Base-by-base conservation (phyloP, 192 early-diverging fungal species). In the Globomyces pollinis-pini region DNA sequence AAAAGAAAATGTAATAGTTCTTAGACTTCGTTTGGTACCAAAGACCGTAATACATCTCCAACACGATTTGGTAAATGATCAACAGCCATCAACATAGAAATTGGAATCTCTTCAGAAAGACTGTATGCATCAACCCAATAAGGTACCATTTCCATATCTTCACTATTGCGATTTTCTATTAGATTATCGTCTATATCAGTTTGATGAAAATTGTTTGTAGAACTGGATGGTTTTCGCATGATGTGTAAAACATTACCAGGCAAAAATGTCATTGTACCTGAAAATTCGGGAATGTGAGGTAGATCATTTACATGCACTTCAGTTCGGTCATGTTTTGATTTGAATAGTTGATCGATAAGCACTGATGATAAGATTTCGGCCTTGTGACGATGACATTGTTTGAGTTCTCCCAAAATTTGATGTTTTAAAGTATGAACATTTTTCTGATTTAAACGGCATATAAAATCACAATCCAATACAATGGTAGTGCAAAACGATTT, bases 41-140 rank as follows among this genome's bases (percentile, higher is more conserved):
- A 13, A 23, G 50, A 52, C 26, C 50, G 30, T n/a, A 77, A 50
- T 1, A 74, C 66, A 31, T 50, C 50, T 21, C 52, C 57, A 35
- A 78, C 26, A 24, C 62, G 31, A 49, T 73, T 59, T 24, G 71
- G 77, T 45, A 79, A 59, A 58, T 79, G 77, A 43, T 79, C 77
- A n/a, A 41, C 28, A 8, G 42, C 68, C 73, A 73, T 75, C 13
- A 61, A 59, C 16, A 32, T 34, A n/a, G 67, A 61, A 35, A 80
- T 67, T 12, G 68, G 41, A 32, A 80, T 72, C 21, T 73, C 65
- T 12, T 58, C 36, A 18, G 4, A 31, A 15, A 18, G 23, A n/a
- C 11, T 11, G n/a, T 15, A 36, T 29, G 38, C 12, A 49, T 43
- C 51, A 23, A 49, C 41, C 50, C 51, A 36, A 13, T 13, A n/a